Base-by-base conservation (phyloP, 2,329 filamentous ascomycete species). In the Fusarium neocosmosporiellum region DNA sequence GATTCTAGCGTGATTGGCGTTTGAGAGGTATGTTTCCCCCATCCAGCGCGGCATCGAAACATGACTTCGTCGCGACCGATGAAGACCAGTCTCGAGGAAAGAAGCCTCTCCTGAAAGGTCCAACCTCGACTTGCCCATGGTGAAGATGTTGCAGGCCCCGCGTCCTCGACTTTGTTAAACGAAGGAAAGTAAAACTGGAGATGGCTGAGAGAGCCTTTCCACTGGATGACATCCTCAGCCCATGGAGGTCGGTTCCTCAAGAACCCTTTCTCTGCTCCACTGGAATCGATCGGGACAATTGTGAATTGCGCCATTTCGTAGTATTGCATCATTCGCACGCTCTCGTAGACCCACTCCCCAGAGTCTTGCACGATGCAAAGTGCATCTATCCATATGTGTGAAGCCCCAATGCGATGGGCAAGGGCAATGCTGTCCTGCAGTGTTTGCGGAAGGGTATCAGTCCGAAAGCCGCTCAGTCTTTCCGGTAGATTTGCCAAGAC, bases 321-420 rank as follows among this genome's bases (percentile, higher is more conserved):
- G 22, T 66, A 63, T 31, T 66, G 63, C 63, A 66, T 66, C 63
- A 66, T 66, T 36, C 24, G 33, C 11, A 46, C 20, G 63, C 63
- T 66, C n/a, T 66, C 63, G 9, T 62, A 33, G 6, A 55, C 43
- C 63, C 63, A 66, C 5, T 65, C 63, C 1, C 63, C 63, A 0
- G 63, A 65, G 16, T 65, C 53, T 24, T 57, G 53, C 14, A 24
- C 16, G 16, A 57, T 57, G 10, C 53, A 57, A 1, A 57, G 22
- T 10, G 53, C 53, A 37, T 57, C 53, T 57, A 57, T 57, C 53
- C 53, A 57, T 24, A 57, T 57, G 16, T 57, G 33, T 0, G 53
- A 36, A 13, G 53, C 53, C 2, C 33, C 33, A 13, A 57, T 22
- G 34, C 53, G 53, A 24, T 24, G 53, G 3, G 53, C 33, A 0